Evolutionary conservation across 331 rosid species (phyloP).

Genomic region (Rhamnella rubrinervis): DNA sequence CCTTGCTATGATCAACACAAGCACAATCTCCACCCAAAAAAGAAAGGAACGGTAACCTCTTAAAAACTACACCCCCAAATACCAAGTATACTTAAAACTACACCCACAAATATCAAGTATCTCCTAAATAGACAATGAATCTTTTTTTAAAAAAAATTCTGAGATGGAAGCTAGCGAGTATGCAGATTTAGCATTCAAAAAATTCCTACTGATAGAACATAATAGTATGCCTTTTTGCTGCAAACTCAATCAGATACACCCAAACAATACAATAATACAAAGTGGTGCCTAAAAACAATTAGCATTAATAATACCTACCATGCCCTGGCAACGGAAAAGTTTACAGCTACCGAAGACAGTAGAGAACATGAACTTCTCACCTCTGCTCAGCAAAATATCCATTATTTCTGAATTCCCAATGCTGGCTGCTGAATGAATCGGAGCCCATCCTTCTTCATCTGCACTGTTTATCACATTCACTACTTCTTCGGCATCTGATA

Average conservation of each 20-base stretch:
- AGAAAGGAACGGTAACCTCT: no score
- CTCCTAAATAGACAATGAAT: no score
- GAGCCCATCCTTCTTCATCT: constrained; percentile 97
- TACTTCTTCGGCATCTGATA: constrained; percentile 49
- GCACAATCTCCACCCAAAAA: neutral
- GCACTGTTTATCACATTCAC: constrained; percentile 49
- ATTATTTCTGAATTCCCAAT: constrained; percentile 61
- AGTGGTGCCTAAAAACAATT: neutral
- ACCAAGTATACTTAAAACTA: no score
- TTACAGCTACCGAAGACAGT: neutral
- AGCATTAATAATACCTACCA: neutral
- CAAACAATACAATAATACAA: neutral
- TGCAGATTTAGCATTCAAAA: no score
- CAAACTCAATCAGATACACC: no score
- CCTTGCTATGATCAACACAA: neutral
- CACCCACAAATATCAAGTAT: no score
- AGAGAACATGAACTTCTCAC: constrained; percentile 23
- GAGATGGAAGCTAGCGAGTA: no score
- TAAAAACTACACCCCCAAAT: no score
- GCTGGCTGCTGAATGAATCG: constrained; percentile 90
- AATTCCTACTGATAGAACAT: no score
- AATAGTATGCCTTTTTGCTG: no score
- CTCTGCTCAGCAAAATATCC: constrained; percentile 56
- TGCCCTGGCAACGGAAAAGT: neutral
- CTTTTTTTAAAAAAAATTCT: no score